These are phyloP conservation scores for Pichia paraexigua DNA, from an alignment of 805 yeast species.

Conservation along the genomic window DNA sequence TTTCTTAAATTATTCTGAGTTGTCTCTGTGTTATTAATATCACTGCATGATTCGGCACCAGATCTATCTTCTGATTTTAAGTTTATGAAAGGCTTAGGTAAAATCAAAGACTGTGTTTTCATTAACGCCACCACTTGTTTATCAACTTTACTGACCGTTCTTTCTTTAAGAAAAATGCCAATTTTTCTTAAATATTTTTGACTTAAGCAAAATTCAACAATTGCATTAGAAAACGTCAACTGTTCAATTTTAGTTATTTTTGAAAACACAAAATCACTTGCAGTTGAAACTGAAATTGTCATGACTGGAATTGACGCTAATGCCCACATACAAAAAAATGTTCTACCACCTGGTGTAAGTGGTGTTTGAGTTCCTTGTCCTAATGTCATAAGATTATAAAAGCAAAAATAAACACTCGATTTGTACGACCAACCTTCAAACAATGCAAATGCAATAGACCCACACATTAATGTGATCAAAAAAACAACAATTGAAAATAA, in stretches of 20 bases:
- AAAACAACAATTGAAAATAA: constrained; percentile 36
- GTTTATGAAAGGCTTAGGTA: neutral
- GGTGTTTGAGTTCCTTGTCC: constrained; percentile 83
- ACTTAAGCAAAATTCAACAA: constrained; percentile 9
- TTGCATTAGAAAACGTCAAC: constrained; percentile 10
- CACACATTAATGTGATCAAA: constrained; percentile 59
- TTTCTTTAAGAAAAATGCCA: constrained; percentile 5
- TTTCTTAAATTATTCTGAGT: neutral
- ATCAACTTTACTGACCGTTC: neutral
- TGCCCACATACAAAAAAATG: constrained; percentile 75
- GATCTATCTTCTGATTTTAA: neutral
- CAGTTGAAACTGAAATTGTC: constrained; percentile 68
- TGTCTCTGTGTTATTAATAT: neutral
- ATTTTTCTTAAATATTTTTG: constrained; percentile 3
- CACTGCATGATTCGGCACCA: neutral
- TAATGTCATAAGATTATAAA: constrained; percentile 67
- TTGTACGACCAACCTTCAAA: constrained; percentile 70
- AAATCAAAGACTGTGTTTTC: neutral
- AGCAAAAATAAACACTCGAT: constrained; percentile 65
- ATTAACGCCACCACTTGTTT: neutral
- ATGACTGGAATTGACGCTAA: constrained; percentile 77
- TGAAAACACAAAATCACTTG: constrained; percentile 52
- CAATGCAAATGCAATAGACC: constrained; percentile 54
- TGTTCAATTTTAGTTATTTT: constrained; percentile 18
- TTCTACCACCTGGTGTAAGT: constrained; percentile 50